These are phyloP conservation scores for Eremomyces bilateralis DNA, from an alignment of 495 filamentous ascomycete species.

Conservation along the genomic window DNA sequence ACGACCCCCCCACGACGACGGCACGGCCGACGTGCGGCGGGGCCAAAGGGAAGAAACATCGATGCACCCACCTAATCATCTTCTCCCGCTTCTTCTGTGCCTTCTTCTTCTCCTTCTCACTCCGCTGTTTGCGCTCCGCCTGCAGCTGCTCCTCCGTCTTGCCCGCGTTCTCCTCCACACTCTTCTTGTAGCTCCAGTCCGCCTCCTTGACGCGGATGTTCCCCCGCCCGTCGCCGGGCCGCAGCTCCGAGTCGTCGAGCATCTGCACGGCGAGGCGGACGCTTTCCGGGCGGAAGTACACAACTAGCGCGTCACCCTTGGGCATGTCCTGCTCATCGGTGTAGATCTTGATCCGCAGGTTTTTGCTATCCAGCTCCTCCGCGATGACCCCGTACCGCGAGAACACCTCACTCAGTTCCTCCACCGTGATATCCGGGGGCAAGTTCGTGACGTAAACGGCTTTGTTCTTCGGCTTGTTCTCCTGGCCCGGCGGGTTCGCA, in stretches of 20 bases:
- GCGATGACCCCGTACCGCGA: conserved; percentile 81
- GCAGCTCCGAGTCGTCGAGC: conserved; percentile 75
- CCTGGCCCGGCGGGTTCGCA: conserved; percentile 14
- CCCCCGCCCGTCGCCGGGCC: conserved; percentile 34
- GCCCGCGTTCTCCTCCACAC: background rate
- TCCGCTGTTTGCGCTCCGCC: conserved; percentile 16
- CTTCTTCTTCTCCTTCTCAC: conserved; percentile 51
- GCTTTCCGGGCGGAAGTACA: conserved; percentile 84
- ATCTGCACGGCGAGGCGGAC: conserved; percentile 77
- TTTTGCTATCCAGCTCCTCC: conserved; percentile 57
- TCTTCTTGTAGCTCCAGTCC: conserved; percentile 62
- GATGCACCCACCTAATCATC: no score
- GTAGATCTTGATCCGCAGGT: conserved; percentile 72
- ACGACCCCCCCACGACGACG: no score
- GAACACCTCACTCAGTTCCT: conserved; percentile 69
- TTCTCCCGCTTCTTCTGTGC: no score
- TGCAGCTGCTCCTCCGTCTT: conserved; percentile 1
- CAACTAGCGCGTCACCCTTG: conserved; percentile 82
- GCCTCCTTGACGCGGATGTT: conserved; percentile 68
- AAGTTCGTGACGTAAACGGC: conserved; percentile 80
- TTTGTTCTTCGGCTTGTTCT: conserved; percentile 45
- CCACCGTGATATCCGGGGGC: conserved; percentile 49
- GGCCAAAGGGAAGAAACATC: no score
- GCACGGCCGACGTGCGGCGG: no score
- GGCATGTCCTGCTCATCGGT: conserved; percentile 57